A percentile compares a stretch with the other conserved stretches of the same genome.
phyloP scores from a whole-genome alignment of 768 basidiomycete genomes.

The Hericium erinaceus region DNA sequence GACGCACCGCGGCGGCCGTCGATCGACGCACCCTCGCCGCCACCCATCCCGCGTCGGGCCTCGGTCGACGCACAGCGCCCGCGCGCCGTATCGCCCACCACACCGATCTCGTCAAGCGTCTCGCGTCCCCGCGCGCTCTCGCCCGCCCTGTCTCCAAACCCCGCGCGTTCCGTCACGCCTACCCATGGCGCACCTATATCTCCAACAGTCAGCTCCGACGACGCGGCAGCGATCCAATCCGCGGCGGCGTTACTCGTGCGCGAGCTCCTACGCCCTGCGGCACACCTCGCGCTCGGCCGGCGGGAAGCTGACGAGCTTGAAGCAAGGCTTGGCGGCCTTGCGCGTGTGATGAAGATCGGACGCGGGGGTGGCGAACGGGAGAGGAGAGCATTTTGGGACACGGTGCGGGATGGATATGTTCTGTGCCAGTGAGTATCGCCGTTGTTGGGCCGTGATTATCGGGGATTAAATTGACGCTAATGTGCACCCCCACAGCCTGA shows the following conservation, averaged over 20 bases:
- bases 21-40: background rate
- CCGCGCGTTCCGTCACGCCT: constrained; percentile 16
- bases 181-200: constrained; percentile 34
- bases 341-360: constrained; percentile 56
- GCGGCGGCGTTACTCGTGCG: constrained; percentile 58
- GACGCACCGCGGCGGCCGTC: background rate
- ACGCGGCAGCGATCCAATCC: constrained; percentile 58
- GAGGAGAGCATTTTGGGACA: constrained; percentile 61
- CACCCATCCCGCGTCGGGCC: background rate
- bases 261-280: constrained; percentile 55
- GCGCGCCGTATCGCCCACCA: background rate
- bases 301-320: constrained; percentile 75
- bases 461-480: constrained; percentile 5
- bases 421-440: constrained; percentile 72
- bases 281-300: constrained; percentile 39
- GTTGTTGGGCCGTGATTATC: background rate
- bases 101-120: background rate
- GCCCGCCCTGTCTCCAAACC: background rate
- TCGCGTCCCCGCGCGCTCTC: background rate
- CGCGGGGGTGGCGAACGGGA: constrained; percentile 67
- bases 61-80: background rate
- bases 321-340: constrained; percentile 46
- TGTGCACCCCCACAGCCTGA: constrained; percentile 40
- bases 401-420: constrained; percentile 75
- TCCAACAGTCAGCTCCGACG: constrained; percentile 39